phyloP scores from a whole-genome alignment of 805 yeast genomes.

The Pichia cabralensis region DNA sequence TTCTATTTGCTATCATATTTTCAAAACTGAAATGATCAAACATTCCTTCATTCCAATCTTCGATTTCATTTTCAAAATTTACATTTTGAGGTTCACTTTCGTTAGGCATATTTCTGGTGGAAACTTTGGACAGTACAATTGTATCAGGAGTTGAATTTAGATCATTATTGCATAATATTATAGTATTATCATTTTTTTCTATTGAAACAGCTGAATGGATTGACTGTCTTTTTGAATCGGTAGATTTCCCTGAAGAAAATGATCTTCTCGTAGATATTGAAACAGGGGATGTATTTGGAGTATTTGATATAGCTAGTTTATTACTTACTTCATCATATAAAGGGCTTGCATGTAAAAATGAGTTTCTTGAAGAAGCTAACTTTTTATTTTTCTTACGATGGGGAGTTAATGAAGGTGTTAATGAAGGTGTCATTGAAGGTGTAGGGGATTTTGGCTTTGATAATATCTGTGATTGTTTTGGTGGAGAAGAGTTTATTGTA shows the following conservation, averaged over 20 bases:
- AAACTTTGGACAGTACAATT: no score
- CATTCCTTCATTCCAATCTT: slow-evolving; percentile 7
- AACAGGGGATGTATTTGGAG: no score
- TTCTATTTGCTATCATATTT: slow-evolving; percentile 3
- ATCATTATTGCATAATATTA: no score
- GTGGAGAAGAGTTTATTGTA: not conserved
- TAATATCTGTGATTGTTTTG: not conserved
- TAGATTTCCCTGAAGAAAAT: no score
- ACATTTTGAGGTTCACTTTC: not conserved
- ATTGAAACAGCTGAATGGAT: no score
- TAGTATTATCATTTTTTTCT: no score
- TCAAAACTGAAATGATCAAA: slow-evolving; percentile 12
- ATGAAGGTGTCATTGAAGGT: not conserved
- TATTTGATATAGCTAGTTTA: no score
- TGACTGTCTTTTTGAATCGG: no score
- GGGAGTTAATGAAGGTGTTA: not conserved
- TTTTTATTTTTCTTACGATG: slow-evolving; percentile 1
- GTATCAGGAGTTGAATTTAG: no score
- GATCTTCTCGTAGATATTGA: no score
- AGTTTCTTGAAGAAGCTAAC: slow-evolving; percentile 3
- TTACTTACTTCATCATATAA: slow-evolving; percentile 11
- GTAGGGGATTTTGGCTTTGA: not conserved
- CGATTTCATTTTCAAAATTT: not conserved
- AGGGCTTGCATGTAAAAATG: slow-evolving; percentile 8
- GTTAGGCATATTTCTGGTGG: no score